A percentile compares a stretch with the other conserved stretches of the same genome.
phyloP scores from a whole-genome alignment of 306 rosid genomes.

The Ammopiptanthus mongolicus region DNA sequence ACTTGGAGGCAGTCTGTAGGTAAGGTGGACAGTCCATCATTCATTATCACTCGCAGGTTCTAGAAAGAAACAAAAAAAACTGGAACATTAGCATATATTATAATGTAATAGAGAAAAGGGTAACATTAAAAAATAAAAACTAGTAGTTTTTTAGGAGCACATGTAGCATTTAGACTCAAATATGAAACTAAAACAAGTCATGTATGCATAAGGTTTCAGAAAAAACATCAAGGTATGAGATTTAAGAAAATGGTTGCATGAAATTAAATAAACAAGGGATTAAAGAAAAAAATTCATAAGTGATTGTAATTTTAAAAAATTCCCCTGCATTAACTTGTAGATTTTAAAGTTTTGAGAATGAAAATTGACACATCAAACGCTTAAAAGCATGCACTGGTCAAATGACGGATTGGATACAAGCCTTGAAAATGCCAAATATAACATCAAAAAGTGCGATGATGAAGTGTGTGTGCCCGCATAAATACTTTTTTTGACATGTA shows the following conservation, averaged over 20 bases:
- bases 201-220: background rate
- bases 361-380: background rate
- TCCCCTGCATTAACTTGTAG: background rate
- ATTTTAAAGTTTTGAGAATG: background rate
- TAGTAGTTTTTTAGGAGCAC: background rate
- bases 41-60: slow-evolving; percentile 86
- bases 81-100: slow-evolving; percentile 14
- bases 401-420: background rate
- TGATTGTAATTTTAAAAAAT: background rate
- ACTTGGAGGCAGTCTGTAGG: slow-evolving; percentile 85
- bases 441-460: background rate
- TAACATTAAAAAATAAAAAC: background rate
- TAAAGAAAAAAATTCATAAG: slow-evolving; percentile 1
- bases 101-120: slow-evolving; percentile 1
- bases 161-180: slow-evolving; percentile 4
- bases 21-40: slow-evolving; percentile 83
- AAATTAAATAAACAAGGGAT: background rate
- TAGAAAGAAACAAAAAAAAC: slow-evolving; percentile 23
- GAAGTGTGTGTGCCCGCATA: background rate
- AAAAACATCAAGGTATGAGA: background rate
- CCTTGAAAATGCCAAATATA: background rate
- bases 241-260: slow-evolving; percentile 2
- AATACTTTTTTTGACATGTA: background rate
- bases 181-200: background rate
- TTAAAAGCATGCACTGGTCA: background rate